Evolutionary conservation across 164 flowering plant species (phyloP).

Genomic region (Hamamelis virginiana): DNA sequence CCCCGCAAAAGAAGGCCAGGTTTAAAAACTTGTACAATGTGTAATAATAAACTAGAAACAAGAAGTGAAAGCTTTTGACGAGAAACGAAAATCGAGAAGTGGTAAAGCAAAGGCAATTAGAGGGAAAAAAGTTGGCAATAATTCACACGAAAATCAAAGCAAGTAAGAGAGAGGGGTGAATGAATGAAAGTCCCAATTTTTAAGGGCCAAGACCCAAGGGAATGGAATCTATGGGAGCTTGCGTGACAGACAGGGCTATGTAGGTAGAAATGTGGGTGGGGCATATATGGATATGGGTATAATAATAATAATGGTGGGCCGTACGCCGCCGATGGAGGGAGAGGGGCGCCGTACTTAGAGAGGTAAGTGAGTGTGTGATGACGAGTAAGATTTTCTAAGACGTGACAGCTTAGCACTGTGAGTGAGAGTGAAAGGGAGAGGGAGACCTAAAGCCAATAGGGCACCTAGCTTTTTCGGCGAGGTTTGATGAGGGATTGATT

Average conservation of each 20-base stretch:
- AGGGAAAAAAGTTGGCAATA: background rate
- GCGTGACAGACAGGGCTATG: too few species aligned
- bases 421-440: too few species aligned
- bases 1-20: background rate
- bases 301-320: constrained; percentile 9
- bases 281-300: too few species aligned
- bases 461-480: too few species aligned
- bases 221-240: too few species aligned
- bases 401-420: too few species aligned
- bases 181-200: too few species aligned
- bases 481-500: too few species aligned
- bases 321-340: constrained; percentile 22
- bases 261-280: background rate
- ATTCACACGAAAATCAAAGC: background rate
- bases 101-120: background rate
- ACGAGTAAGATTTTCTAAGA: too few species aligned
- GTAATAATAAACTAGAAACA: background rate
- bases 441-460: too few species aligned
- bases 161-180: background rate
- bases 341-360: background rate
- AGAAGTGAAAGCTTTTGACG: constrained; percentile 2
- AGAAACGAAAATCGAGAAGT: constrained; percentile 17
- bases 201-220: too few species aligned
- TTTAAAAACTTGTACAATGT: background rate
- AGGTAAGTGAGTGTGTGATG: too few species aligned